Evolutionary conservation across 768 basidiomycete species (phyloP).

Genomic region (Jaapia argillacea): DNA sequence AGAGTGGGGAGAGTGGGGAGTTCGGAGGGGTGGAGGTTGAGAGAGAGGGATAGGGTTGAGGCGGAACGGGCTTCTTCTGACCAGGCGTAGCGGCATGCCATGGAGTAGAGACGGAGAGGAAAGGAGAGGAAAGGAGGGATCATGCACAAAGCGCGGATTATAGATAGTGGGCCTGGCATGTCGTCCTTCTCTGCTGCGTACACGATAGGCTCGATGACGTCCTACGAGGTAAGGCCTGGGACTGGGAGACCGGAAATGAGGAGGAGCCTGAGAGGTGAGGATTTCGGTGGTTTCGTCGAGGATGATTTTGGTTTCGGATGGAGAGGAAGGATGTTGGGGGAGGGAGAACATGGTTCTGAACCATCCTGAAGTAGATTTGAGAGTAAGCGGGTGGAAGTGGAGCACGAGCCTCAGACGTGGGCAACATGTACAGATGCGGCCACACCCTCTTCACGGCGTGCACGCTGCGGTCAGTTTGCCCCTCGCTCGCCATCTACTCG

Average conservation of each 20-base stretch:
- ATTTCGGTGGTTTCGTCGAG: constrained; percentile 48
- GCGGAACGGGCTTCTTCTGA: constrained; percentile 41
- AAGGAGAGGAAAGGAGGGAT: constrained; percentile 38
- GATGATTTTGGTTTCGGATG: constrained; percentile 22
- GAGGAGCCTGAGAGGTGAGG: constrained; percentile 45
- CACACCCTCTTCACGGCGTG: no score
- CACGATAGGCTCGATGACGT: constrained; percentile 44
- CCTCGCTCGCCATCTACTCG: no score
- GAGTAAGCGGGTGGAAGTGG: constrained; percentile 46
- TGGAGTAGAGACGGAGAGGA: constrained; percentile 42
- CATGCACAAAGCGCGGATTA: constrained; percentile 47
- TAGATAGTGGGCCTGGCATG: constrained; percentile 53
- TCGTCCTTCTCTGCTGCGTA: constrained; percentile 63
- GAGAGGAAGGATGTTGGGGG: constrained; percentile 27
- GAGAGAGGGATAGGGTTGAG: constrained; percentile 41
- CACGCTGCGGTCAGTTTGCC: no score
- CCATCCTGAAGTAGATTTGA: constrained; percentile 58
- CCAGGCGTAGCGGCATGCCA: constrained; percentile 53
- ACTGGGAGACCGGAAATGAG: constrained; percentile 55
- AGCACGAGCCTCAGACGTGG: no score
- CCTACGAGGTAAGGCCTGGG: constrained; percentile 36
- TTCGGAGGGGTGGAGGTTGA: constrained; percentile 37
- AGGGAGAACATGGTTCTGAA: constrained; percentile 52
- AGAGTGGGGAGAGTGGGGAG: constrained; percentile 36
- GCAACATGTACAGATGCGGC: no score